phyloP scores from a whole-genome alignment of 2,329 filamentous ascomycete genomes.

The Fusarium sp. region DNA sequence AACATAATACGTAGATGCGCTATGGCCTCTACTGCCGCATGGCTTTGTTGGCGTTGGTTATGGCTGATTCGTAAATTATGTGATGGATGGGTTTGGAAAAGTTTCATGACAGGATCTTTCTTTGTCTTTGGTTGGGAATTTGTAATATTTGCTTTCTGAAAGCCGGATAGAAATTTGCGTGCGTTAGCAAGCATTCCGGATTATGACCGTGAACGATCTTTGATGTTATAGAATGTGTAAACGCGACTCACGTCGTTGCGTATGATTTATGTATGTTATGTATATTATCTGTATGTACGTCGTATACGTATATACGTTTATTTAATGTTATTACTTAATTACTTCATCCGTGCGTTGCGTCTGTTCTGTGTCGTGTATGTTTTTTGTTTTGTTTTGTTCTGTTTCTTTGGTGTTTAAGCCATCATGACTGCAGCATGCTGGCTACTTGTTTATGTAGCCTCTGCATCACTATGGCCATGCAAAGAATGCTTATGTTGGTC shows the following conservation, averaged over 20 bases:
- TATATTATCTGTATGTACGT: slow-evolving; percentile 33
- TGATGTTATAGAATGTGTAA: slow-evolving; percentile 46
- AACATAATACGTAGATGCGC: slow-evolving; percentile 75
- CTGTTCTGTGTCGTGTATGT: slow-evolving; percentile 21
- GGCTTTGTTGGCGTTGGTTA: slow-evolving; percentile 93
- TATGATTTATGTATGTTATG: slow-evolving; percentile 44
- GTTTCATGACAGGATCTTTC: slow-evolving; percentile 28
- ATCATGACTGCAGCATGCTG: not conserved
- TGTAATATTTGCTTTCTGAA: slow-evolving; percentile 39
- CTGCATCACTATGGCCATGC: not conserved
- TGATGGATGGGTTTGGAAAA: slow-evolving; percentile 31
- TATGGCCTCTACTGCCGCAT: slow-evolving; percentile 98
- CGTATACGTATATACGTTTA: slow-evolving; percentile 37
- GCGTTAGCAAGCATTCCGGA: slow-evolving; percentile 46
- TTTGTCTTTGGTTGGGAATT: slow-evolving; percentile 23
- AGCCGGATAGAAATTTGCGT: slow-evolving; percentile 46
- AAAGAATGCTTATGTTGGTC: not conserved
- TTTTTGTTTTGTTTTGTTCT: not conserved
- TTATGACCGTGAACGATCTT: slow-evolving; percentile 43
- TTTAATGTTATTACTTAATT: slow-evolving; percentile 40
- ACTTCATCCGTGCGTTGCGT: slow-evolving; percentile 24
- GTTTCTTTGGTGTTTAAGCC: not conserved
- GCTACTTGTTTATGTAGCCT: not conserved
- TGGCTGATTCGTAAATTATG: slow-evolving; percentile 60
- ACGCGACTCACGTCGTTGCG: slow-evolving; percentile 44